These are phyloP conservation scores for Obba rivulosa DNA, from an alignment of 768 basidiomycete genomes.

Conservation along the genomic window DNA sequence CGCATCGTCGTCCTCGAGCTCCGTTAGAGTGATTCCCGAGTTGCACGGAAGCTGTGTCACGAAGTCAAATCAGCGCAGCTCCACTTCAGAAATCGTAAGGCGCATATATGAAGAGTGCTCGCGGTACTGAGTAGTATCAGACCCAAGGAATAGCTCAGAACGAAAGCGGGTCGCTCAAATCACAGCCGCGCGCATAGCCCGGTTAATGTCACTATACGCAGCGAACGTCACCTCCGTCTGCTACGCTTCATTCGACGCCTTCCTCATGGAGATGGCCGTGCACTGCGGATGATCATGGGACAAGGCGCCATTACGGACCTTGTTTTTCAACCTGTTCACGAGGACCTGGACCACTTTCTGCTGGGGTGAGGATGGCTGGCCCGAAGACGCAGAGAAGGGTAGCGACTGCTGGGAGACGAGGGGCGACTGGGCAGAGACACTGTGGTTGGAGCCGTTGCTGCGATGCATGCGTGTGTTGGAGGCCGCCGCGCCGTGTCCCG, in stretches of 20 bases:
- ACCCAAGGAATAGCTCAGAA: no score
- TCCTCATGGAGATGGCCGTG: not conserved
- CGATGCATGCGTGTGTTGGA: conserved; percentile 47
- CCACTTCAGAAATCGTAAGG: no score
- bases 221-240: no score
- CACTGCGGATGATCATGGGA: not conserved
- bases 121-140: no score
- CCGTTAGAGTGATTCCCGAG: conserved; percentile 69
- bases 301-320: conserved; percentile 42
- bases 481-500: conserved; percentile 31
- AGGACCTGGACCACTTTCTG: conserved; percentile 79
- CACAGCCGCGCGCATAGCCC: no score
- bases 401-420: conserved; percentile 12
- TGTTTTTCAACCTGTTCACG: conserved; percentile 75
- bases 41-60: conserved; percentile 69
- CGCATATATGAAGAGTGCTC: no score
- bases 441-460: conserved; percentile 51
- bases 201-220: no score
- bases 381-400: conserved; percentile 29
- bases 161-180: no score
- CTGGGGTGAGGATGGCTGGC: conserved; percentile 46
- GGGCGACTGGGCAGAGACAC: conserved; percentile 18
- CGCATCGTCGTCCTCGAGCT: conserved; percentile 70
- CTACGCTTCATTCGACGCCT: no score
- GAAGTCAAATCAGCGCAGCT: no score